phyloP scores from a whole-genome alignment of 1,284 basidiomycete species.

The Ganoderma boninense region DNA sequence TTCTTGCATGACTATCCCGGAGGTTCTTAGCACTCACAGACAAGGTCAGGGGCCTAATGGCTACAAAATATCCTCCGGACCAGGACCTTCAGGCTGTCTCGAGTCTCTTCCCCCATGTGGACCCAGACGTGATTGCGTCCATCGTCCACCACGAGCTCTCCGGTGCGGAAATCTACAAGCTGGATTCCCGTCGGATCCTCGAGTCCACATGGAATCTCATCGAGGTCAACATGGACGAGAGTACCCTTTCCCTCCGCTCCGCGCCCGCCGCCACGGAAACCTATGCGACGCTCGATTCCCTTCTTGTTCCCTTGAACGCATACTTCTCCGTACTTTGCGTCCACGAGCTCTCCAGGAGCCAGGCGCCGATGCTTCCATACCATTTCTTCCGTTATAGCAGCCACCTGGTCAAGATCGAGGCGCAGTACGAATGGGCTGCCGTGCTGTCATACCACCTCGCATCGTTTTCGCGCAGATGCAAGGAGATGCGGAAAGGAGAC shows the following conservation, averaged over 20 bases:
- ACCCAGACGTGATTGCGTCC: slow-evolving; percentile 41
- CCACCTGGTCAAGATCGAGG: slow-evolving; percentile 41
- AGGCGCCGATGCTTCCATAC: slow-evolving; percentile 38
- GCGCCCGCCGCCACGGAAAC: slow-evolving; percentile 40
- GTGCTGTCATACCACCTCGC: slow-evolving; percentile 46
- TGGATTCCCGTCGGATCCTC: slow-evolving; percentile 43
- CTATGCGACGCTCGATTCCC: slow-evolving; percentile 44
- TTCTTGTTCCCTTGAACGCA: slow-evolving; percentile 44
- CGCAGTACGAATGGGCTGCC: slow-evolving; percentile 45
- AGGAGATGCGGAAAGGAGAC: slow-evolving; percentile 44
- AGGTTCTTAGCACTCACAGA: slow-evolving; percentile 13
- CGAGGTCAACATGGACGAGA: slow-evolving; percentile 41
- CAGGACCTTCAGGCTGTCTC: slow-evolving; percentile 33
- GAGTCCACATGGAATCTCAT: slow-evolving; percentile 43
- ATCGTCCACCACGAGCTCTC: slow-evolving; percentile 43
- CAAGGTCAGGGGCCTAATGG: slow-evolving; percentile 24
- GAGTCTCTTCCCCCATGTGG: slow-evolving; percentile 45
- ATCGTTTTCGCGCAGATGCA: slow-evolving; percentile 42
- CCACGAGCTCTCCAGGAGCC: slow-evolving; percentile 39
- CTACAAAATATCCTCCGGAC: slow-evolving; percentile 32
- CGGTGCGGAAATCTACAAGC: slow-evolving; percentile 43
- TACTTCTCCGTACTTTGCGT: slow-evolving; percentile 46
- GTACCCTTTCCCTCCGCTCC: slow-evolving; percentile 34
- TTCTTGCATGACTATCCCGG: slow-evolving; percentile 11
- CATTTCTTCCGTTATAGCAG: slow-evolving; percentile 44